These are phyloP conservation scores for Camillea tinctor DNA, from an alignment of 2,329 filamentous ascomycete genomes.

Conservation along the genomic window DNA sequence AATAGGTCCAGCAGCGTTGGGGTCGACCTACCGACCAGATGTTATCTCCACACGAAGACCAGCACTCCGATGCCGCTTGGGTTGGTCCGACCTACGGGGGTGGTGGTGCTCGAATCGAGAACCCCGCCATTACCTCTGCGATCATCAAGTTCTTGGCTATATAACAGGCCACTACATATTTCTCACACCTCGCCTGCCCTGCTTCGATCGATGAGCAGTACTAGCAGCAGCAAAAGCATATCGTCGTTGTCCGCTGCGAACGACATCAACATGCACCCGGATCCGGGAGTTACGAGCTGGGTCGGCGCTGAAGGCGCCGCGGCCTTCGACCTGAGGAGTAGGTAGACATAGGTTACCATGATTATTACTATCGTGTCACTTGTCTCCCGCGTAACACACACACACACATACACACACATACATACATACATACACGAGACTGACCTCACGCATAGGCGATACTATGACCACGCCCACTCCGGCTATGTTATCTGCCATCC, in stretches of 20 bases:
- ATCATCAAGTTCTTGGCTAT: not conserved
- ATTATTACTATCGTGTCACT: not conserved
- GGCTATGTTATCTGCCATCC: conserved; percentile 71
- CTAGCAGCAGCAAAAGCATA: too few relatives aligned
- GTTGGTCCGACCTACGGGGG: too few relatives aligned
- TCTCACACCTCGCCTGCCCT: not conserved
- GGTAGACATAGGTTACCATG: conserved; percentile 7
- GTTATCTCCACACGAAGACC: not conserved
- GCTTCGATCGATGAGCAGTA: not conserved
- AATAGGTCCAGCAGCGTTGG: not conserved
- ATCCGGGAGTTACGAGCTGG: conserved; percentile 26
- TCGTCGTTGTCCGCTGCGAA: not conserved
- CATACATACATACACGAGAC: not conserved
- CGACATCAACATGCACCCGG: not conserved
- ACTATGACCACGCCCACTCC: conserved; percentile 67
- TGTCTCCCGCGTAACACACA: not conserved
- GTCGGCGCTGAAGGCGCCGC: conserved; percentile 30
- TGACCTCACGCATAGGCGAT: conserved; percentile 48
- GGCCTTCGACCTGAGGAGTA: conserved; percentile 33
- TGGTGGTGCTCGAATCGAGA: not conserved
- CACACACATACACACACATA: too few relatives aligned
- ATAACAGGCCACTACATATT: not conserved
- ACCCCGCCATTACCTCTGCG: not conserved
- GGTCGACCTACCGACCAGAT: not conserved
- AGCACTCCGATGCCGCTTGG: not conserved